Evolutionary conservation across 768 basidiomycete genomes (phyloP), one percentile per base, ranked within the genome.

Genomic region (Crucibulum laeve): DNA sequence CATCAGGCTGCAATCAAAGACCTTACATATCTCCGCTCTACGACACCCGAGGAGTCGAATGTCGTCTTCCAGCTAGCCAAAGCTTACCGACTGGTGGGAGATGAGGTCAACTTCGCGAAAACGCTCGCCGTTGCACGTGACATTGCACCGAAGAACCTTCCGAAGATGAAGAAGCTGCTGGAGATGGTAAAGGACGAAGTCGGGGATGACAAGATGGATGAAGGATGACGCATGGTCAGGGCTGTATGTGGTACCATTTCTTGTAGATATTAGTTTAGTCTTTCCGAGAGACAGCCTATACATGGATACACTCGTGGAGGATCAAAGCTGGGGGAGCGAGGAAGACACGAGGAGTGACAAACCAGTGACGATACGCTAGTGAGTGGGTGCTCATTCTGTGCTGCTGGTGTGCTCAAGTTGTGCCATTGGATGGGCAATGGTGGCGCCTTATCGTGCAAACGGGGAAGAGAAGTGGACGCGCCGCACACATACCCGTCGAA

Each of bases 21-120:
- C 61, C 75, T 98, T 59, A 83, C 91, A 65, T 69, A 73, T 47
- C 77, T 99, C 41, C 77, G 84, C 52, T 82, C 80, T 60, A 70
- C 80, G 49, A 89, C 93, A 25, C 95, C 95, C 5, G 91, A 93
- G 58, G 96, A 99, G 70, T 87, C 93, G 42, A 97, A 97, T 67
- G 89, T 98, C 44, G 81, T 94, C 46, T 96, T 96, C 78, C 85
- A 97, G 64, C 80, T 99, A 14, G 96, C 93, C 21, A 88, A 87
- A 68, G 84, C 87, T 46, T 97, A 96, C 58, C 81, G 90, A 37
- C 71, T 88, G 52, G 65, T 87, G 43, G 91, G 91, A 25, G 74
- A 91, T 63, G 79, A 80, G 51, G 73, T 77, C 15, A 84, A 88
- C 63, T 84, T 91, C 38, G 87, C 89, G 44, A 83, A 87, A 48